Conservation (phyloP, 2,329 filamentous ascomycete species). For the Trichophyton schoenleinii region DNA sequence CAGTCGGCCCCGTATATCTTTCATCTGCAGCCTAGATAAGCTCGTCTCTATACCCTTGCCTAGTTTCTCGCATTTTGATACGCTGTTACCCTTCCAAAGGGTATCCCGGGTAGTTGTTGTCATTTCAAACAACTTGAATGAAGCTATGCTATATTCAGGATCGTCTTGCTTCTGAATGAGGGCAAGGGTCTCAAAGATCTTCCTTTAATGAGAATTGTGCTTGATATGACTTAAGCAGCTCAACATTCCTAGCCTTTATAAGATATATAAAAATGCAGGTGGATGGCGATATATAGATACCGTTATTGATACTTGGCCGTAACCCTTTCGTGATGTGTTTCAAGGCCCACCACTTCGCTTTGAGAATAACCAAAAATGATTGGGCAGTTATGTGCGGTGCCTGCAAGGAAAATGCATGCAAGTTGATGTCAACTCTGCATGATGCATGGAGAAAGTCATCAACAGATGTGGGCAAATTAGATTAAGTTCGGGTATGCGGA, state of each 20-base stretch:
- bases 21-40: constrained; percentile 5
- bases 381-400: neutral
- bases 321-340: neutral
- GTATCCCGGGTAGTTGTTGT: constrained; percentile 20
- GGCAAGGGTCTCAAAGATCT: too few species aligned
- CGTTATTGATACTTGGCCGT: too few species aligned
- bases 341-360: neutral
- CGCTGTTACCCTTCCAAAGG: constrained; percentile 23
- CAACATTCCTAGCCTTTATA: too few species aligned
- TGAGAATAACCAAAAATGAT: neutral
- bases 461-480: too few species aligned
- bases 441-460: too few species aligned
- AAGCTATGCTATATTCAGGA: constrained; percentile 6
- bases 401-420: too few species aligned
- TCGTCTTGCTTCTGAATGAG: neutral
- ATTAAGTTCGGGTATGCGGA: too few species aligned
- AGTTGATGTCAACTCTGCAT: too few species aligned
- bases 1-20: neutral
- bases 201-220: too few species aligned
- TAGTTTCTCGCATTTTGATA: constrained; percentile 32
- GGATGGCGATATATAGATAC: neutral
- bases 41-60: constrained; percentile 25
- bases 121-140: too few species aligned
- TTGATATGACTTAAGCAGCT: too few species aligned
- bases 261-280: too few species aligned